Conservation (phyloP, 257 asterid species). For the Nicotiana knightiana region DNA sequence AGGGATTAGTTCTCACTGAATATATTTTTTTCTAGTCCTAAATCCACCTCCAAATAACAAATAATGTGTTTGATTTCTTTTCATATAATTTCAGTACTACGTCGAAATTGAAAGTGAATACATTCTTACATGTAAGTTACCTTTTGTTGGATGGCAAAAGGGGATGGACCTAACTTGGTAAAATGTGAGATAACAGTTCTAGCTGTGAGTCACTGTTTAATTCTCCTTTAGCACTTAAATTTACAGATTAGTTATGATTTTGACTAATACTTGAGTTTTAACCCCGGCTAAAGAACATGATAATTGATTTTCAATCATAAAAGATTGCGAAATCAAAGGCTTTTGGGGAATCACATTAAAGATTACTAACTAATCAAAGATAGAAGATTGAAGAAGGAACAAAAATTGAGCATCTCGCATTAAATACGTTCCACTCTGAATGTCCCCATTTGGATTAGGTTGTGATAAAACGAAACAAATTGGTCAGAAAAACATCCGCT, state of each 20-base stretch:
- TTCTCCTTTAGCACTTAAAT: not conserved
- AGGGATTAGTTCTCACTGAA: too few relatives aligned
- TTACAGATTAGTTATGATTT: not conserved
- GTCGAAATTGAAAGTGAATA: not conserved
- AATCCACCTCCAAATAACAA: too few relatives aligned
- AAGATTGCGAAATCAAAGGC: constrained; percentile 4
- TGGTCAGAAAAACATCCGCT: not conserved
- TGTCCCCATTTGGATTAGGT: not conserved
- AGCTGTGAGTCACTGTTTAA: not conserved
- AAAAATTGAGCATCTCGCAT: too few relatives aligned
- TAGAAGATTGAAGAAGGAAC: not conserved
- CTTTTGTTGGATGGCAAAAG: not conserved
- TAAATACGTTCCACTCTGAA: not conserved
- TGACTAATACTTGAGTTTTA: not conserved
- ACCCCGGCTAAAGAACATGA: not conserved
- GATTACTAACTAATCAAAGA: too few relatives aligned
- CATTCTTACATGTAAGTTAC: not conserved
- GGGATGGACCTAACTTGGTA: not conserved
- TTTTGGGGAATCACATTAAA: not conserved
- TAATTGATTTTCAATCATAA: not conserved
- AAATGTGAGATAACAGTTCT: not conserved
- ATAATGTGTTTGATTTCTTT: not conserved
- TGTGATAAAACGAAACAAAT: not conserved
- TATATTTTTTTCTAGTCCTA: too few relatives aligned
- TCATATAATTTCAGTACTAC: not conserved